Evolutionary conservation across 2,329 filamentous ascomycete genomes (phyloP).

Genomic region (Diplocarpon rosae): DNA sequence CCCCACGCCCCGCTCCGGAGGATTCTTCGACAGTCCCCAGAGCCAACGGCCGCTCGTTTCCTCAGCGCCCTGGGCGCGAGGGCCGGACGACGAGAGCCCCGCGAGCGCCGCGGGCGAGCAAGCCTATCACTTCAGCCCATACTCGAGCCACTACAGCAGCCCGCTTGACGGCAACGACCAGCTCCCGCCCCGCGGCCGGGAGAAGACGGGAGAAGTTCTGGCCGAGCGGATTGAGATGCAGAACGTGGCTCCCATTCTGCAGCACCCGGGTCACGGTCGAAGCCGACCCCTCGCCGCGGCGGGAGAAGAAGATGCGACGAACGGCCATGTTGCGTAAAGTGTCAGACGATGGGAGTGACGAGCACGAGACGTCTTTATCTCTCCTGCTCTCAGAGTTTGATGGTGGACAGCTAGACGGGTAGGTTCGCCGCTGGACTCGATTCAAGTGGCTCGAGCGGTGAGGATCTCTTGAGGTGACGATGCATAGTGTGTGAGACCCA

Average conservation of each 20-base stretch:
- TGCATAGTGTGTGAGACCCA: no score
- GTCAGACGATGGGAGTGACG: background rate
- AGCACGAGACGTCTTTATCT: background rate
- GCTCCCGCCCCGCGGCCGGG: background rate
- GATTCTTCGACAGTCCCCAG: conserved; percentile 37
- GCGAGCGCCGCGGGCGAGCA: conserved; percentile 29
- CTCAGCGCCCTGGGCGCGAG: conserved; percentile 34
- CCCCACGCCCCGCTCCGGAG: background rate
- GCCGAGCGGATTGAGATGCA: conserved; percentile 21
- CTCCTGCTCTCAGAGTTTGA: background rate
- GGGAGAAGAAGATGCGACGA: conserved; percentile 20
- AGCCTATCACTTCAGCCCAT: conserved; percentile 48
- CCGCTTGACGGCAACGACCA: conserved; percentile 31
- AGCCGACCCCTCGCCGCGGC: conserved; percentile 1
- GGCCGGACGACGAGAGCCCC: conserved; percentile 16
- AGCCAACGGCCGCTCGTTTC: conserved; percentile 41
- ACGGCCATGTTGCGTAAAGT: conserved; percentile 11
- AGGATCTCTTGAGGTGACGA: no score
- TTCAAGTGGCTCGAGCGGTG: no score
- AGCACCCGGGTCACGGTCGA: conserved; percentile 21
- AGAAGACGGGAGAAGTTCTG: conserved; percentile 8
- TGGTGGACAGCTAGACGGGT: background rate
- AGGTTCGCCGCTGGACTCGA: no score
- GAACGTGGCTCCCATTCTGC: conserved; percentile 17
- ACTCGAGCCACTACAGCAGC: conserved; percentile 48